A percentile compares a stretch with the other conserved stretches of the same genome.
Conservation (phyloP, 441 rosid genomes). For the Eutrema salsugineum region DNA sequence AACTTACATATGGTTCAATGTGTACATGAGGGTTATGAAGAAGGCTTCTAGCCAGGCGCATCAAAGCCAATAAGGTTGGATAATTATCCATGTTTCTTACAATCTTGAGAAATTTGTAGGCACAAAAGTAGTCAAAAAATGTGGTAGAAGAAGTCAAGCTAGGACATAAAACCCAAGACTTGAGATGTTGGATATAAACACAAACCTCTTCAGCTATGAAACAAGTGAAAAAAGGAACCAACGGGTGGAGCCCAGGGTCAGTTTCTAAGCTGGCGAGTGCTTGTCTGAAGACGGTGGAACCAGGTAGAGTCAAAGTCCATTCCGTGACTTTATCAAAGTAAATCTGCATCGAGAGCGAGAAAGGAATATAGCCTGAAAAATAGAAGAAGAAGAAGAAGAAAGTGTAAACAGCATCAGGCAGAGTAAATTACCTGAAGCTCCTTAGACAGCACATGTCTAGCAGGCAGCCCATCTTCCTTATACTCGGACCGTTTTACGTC, state of each 20-base stretch:
- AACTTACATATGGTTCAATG: slow-evolving; percentile 63
- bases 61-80: slow-evolving; percentile 46
- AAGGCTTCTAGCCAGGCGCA: slow-evolving; percentile 60
- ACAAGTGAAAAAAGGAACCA: slow-evolving; percentile 55
- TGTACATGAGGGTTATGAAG: slow-evolving; percentile 55
- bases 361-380: neutral
- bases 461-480: slow-evolving; percentile 50
- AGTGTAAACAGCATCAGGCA: neutral
- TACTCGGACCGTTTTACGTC: slow-evolving; percentile 47
- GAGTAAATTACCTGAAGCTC: slow-evolving; percentile 59
- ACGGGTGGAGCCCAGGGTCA: slow-evolving; percentile 57
- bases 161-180: neutral
- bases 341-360: slow-evolving; percentile 35
- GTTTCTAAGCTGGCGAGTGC: slow-evolving; percentile 54
- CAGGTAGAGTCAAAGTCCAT: slow-evolving; percentile 44
- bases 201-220: slow-evolving; percentile 67
- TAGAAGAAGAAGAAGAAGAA: neutral
- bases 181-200: neutral
- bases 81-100: slow-evolving; percentile 43
- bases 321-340: slow-evolving; percentile 57
- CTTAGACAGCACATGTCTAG: slow-evolving; percentile 48
- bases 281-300: slow-evolving; percentile 47
- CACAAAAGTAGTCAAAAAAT: neutral
- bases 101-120: slow-evolving; percentile 37
- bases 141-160: neutral